Evolutionary conservation across 2,329 filamentous ascomycete genomes (phyloP), one percentile per base, ranked within the genome.

Genomic region (Apiospora sp.): DNA sequence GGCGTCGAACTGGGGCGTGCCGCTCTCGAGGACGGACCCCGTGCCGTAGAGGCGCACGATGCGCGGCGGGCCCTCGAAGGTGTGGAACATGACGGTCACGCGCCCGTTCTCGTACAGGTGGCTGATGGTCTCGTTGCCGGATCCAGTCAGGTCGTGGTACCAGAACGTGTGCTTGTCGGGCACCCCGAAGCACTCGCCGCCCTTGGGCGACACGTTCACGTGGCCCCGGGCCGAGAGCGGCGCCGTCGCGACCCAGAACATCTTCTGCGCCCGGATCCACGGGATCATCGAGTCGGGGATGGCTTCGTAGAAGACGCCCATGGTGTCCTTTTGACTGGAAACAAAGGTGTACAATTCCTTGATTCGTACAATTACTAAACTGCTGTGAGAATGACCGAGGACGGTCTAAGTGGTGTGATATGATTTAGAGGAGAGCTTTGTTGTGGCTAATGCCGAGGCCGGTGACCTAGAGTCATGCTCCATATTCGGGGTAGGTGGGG

Each of bases 131-230:
- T 96, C 93, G 78, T 87, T 91, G 34, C 93, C 93, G 44, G 91
- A 93, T 43, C 93, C 93, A 1, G 91, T 94, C 73, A 91, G 88
- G 79, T 95, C 93, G 71, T 94, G 86, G 79, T 95, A 95, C 80
- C 81, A 84, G 70, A 84, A 83, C 1, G 78, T 82, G 41, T 74
- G 77, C 4, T 75, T 74, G 72, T 81, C 73, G 7, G 81, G 75
- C 7, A 83, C 54, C 6, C 82, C 82, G 51, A 84, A 84, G 69
- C 77, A 79, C 0, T 89, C 84, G 30, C 92, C 86, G 68, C 93
- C 93, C 81, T 95, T 94, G 68, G 93, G 92, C 0, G 92, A 95
- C 71, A 94, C 83, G 78, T 95, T 95, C 84, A 95, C 86, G 83
- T 95, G 93, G 2, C 82, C 83, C 1, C 84, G 82, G 27, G 89